These are phyloP conservation scores for Trypanosoma brucei DNA, from an alignment of 208 protist genomes.

Conservation along the genomic window DNA sequence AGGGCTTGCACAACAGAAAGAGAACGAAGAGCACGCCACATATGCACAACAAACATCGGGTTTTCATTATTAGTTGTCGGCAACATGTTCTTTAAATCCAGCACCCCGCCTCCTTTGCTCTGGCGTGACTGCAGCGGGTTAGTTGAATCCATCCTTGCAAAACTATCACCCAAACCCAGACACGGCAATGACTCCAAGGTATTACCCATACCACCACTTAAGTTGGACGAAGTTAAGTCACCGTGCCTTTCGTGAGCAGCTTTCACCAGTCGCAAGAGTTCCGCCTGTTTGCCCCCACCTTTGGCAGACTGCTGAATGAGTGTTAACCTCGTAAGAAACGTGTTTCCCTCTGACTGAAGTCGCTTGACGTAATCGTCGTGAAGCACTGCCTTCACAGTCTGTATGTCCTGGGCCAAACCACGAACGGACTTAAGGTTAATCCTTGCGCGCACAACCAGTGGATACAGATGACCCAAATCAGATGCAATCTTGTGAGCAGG, in stretches of 20 bases:
- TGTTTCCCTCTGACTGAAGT: constrained; percentile 14
- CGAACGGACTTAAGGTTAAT: constrained; percentile 22
- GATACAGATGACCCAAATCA: constrained; percentile 40
- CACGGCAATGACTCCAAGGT: background rate
- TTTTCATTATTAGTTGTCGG: constrained; percentile 10
- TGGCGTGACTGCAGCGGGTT: background rate
- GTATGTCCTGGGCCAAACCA: constrained; percentile 1
- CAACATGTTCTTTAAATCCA: background rate
- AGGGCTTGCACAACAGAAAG: constrained; percentile 7
- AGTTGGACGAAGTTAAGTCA: background rate
- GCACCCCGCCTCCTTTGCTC: background rate
- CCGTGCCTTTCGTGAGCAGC: background rate
- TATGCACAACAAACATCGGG: constrained; percentile 10
- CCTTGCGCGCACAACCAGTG: constrained; percentile 36
- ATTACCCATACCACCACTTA: background rate
- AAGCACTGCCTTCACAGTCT: constrained; percentile 1
- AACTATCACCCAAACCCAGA: background rate
- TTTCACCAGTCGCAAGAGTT: background rate
- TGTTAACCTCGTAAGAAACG: constrained; percentile 13
- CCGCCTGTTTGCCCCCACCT: background rate
- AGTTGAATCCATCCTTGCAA: background rate
- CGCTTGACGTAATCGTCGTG: constrained; percentile 10
- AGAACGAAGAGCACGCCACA: constrained; percentile 26
- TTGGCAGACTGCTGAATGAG: constrained; percentile 9
- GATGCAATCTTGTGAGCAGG: constrained; percentile 42